Conservation (phyloP, 2,329 filamentous ascomycete species). For the Diplodia mutila region DNA sequence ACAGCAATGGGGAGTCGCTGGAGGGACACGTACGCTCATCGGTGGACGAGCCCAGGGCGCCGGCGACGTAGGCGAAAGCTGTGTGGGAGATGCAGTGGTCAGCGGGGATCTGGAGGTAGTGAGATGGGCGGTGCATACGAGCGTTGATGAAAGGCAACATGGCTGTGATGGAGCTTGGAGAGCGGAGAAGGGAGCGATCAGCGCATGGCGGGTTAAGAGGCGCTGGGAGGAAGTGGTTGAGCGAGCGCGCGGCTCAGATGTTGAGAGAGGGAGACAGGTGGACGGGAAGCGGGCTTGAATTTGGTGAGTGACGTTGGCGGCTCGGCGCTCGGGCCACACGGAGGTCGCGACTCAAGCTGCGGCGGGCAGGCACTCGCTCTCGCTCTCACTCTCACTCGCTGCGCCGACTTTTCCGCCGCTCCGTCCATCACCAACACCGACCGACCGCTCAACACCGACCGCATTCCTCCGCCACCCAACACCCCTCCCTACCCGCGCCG, state of each 20-base stretch:
- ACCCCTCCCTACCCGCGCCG: not conserved
- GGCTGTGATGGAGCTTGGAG: not conserved
- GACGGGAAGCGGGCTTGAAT: not conserved
- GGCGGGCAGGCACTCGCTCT: no score
- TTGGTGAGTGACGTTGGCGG: conserved; percentile 29
- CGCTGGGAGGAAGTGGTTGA: not conserved
- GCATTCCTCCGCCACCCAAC: not conserved
- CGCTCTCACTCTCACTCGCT: no score
- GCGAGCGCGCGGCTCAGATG: not conserved
- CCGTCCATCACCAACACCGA: not conserved
- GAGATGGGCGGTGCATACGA: conserved; percentile 50
- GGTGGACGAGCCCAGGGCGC: conserved; percentile 62
- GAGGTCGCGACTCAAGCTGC: not conserved
- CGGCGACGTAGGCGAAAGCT: conserved; percentile 66
- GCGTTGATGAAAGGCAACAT: conserved; percentile 69
- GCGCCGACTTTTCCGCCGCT: not conserved
- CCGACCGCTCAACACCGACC: not conserved
- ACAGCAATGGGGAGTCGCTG: not conserved
- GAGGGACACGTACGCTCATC: conserved; percentile 62
- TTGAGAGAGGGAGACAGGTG: not conserved
- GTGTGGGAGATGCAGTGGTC: not conserved
- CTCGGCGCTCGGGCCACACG: not conserved
- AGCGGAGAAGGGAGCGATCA: not conserved
- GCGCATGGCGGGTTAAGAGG: conserved; percentile 1
- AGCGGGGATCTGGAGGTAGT: not conserved